Conservation (phyloP, 495 filamentous ascomycete species). For the Xylaria cubensis region DNA sequence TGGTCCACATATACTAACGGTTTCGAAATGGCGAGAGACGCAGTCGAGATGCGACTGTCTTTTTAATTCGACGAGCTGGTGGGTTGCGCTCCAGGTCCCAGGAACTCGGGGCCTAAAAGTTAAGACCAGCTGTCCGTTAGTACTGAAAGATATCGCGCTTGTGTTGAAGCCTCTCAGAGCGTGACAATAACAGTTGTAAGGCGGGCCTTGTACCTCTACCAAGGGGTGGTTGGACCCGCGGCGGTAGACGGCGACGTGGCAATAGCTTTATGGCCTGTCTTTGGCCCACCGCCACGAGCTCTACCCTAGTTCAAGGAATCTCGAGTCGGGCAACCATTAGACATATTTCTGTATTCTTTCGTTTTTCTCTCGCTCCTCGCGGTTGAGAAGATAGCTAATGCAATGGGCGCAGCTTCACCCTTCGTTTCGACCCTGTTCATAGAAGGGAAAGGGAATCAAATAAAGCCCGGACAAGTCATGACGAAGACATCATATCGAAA, state of each 20-base stretch:
- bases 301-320: slow-evolving; percentile 14
- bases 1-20: slow-evolving; percentile 20
- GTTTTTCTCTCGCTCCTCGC: slow-evolving; percentile 17
- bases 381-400: slow-evolving; percentile 16
- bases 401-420: slow-evolving; percentile 6
- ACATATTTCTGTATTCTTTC: slow-evolving; percentile 17
- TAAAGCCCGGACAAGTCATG: background rate
- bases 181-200: slow-evolving; percentile 22
- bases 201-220: slow-evolving; percentile 19
- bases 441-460: background rate
- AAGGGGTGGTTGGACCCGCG: slow-evolving; percentile 27
- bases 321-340: slow-evolving; percentile 22
- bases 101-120: slow-evolving; percentile 15
- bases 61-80: slow-evolving; percentile 20
- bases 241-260: slow-evolving; percentile 27
- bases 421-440: background rate
- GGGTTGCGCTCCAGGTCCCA: slow-evolving; percentile 6
- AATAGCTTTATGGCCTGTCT: slow-evolving; percentile 23
- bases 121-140: slow-evolving; percentile 11
- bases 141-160: slow-evolving; percentile 14
- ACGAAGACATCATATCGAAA: background rate
- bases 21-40: slow-evolving; percentile 7
- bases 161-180: slow-evolving; percentile 19
- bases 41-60: slow-evolving; percentile 17
- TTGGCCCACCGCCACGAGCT: slow-evolving; percentile 29